Evolutionary conservation across 1,139 yeast species (phyloP), one percentile per base, ranked within the genome.

Genomic region (Pichia kudriavzevii): DNA sequence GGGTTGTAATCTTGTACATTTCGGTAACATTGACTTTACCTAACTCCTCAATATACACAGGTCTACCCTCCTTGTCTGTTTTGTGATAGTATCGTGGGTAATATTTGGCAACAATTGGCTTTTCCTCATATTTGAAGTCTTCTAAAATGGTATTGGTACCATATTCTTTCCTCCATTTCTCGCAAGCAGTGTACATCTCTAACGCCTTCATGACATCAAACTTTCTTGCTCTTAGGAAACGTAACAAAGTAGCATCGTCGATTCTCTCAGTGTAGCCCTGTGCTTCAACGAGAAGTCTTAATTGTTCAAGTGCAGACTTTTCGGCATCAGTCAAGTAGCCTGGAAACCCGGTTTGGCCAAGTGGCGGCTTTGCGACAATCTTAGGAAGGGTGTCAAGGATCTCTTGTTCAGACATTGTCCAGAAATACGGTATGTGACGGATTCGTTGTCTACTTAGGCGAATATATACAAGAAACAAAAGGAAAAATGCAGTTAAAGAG

Each of bases 81-180:
- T 91, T 88, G 67, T 91, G 97, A 63, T 91, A 91, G 64, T 88
- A 91, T 63, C 88, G 96, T 22, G 98, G 98, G 60, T 91, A 91
- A 63, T 69, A 80, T 57, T 75, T 72, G 44, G 95, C 95, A 44
- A 88, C 95, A 43, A 77, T 61, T 20, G 94, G 81, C 66, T 91
- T 91, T 66, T 91, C 98, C 19, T 73, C 75, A 64, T 91, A 91
- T 46, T 81, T 76, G 69, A 91, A 91, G 58, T 85, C 95, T 49
- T 71, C 66, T 55, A 91, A 67, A 48, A 91, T 81, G 41, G 91
- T 83, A 61, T 91, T 82, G 34, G 85, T 75, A 41, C 95, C 96
- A 50, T 72, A 85, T 43, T 79, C 84, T 52, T 71, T 64, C 59
- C 98, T 76, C 98, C 98, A 91, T 45, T 73, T 73, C 63, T 91